These are phyloP conservation scores for Scheffersomyces quercinus DNA, from an alignment of 1,139 yeast genomes.

Conservation along the genomic window DNA sequence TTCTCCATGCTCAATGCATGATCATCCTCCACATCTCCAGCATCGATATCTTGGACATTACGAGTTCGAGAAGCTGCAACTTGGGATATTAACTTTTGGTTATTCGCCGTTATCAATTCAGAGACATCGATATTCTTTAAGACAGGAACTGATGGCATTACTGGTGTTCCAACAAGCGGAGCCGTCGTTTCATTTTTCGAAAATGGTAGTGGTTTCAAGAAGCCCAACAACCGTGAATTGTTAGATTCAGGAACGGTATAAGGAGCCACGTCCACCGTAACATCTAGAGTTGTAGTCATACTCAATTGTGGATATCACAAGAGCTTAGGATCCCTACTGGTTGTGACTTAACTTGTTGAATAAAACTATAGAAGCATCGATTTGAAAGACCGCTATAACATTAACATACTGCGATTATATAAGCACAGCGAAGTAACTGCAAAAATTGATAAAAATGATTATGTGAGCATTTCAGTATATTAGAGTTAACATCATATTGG, in stretches of 20 bases:
- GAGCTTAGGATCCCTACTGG: too few relatives aligned
- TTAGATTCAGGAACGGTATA: conserved; percentile 15
- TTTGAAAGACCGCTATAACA: too few relatives aligned
- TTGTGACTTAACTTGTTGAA: too few relatives aligned
- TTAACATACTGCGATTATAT: too few relatives aligned
- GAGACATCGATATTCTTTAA: conserved; percentile 24
- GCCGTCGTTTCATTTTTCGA: conserved; percentile 12
- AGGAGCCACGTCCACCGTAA: conserved; percentile 11
- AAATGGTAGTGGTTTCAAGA: conserved; percentile 4
- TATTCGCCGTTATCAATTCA: conserved; percentile 22
- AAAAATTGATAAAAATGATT: too few relatives aligned
- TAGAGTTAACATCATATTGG: too few relatives aligned
- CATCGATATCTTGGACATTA: neutral
- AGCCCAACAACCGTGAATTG: conserved; percentile 10
- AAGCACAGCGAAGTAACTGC: too few relatives aligned
- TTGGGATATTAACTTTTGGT: conserved; percentile 17
- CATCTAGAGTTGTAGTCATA: too few relatives aligned
- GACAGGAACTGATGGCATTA: conserved; percentile 18
- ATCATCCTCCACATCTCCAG: conserved; percentile 8
- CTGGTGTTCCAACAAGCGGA: neutral
- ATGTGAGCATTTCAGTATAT: too few relatives aligned
- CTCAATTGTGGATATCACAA: too few relatives aligned
- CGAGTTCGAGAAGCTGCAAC: neutral
- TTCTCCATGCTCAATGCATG: conserved; percentile 8
- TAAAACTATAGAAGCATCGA: too few relatives aligned